A percentile compares a stretch with the other conserved stretches of the same genome.
phyloP scores from a whole-genome alignment of 2,329 filamentous ascomycete genomes.

The Zalaria obscura region DNA sequence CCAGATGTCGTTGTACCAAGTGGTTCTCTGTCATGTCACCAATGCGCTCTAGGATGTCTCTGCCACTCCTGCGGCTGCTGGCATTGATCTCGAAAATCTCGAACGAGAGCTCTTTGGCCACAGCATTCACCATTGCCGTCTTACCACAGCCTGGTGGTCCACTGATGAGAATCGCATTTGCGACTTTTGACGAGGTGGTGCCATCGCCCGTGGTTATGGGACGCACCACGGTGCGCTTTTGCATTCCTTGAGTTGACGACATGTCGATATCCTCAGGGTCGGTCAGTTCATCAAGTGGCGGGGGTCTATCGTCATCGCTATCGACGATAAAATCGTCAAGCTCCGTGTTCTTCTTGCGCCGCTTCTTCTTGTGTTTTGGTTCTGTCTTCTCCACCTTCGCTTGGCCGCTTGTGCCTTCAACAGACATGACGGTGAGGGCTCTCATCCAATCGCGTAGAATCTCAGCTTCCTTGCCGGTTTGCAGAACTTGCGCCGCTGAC shows the following conservation, averaged over 20 bases:
- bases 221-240: conserved; percentile 11
- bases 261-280: conserved; percentile 36
- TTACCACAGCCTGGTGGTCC: conserved; percentile 87
- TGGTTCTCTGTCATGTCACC: conserved; percentile 97
- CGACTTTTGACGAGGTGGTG: conserved; percentile 27
- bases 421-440: conserved; percentile 59
- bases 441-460: conserved; percentile 72
- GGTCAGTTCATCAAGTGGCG: conserved; percentile 50
- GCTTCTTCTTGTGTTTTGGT: conserved; percentile 41
- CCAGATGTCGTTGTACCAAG: conserved; percentile 48
- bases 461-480: conserved; percentile 53
- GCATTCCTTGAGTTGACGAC: background rate
- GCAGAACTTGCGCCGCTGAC: conserved; percentile 57
- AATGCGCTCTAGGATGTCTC: conserved; percentile 79
- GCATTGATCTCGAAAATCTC: conserved; percentile 93
- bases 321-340: conserved; percentile 69
- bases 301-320: conserved; percentile 59
- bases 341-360: conserved; percentile 50
- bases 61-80: conserved; percentile 68
- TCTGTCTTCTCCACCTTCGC: conserved; percentile 3
- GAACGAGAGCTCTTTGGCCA: conserved; percentile 81
- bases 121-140: conserved; percentile 80
- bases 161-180: conserved; percentile 75
- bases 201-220: conserved; percentile 8
- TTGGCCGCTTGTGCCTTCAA: conserved; percentile 42